Evolutionary conservation across 352 stramenopile species (phyloP).

Genomic region (Pythium guiyangense): DNA sequence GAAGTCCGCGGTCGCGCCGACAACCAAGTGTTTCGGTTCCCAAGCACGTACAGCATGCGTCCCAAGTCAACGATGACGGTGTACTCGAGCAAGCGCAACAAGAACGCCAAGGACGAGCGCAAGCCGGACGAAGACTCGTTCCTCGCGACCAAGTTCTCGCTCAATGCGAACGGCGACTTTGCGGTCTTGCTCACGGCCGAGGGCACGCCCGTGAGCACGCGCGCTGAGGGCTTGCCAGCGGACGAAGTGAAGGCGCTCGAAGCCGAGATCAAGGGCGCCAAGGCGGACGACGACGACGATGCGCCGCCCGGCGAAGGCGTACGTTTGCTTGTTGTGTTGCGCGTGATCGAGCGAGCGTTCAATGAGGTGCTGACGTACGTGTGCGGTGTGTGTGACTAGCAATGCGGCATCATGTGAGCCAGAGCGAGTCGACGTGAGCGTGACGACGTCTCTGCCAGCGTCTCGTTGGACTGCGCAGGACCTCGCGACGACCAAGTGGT

Average conservation of each 20-base stretch:
- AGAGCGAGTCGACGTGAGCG: no score
- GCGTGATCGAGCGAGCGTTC: no score
- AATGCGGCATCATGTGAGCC: constrained; percentile 40
- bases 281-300: constrained; percentile 41
- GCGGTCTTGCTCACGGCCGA: constrained; percentile 58
- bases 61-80: constrained; percentile 69
- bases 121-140: constrained; percentile 74
- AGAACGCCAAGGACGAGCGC: constrained; percentile 67
- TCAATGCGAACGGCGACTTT: constrained; percentile 65
- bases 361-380: background rate
- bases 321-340: constrained; percentile 12
- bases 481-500: no score
- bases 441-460: no score
- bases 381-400: background rate
- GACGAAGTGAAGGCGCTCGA: constrained; percentile 65
- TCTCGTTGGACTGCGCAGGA: no score
- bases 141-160: constrained; percentile 74
- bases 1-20: constrained; percentile 54
- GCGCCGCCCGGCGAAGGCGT: constrained; percentile 45
- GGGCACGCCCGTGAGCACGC: constrained; percentile 63
- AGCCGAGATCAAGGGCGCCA: constrained; percentile 36
- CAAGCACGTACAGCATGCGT: constrained; percentile 58
- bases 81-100: constrained; percentile 76
- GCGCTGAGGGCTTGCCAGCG: constrained; percentile 48
- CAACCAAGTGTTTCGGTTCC: constrained; percentile 69